Evolutionary conservation across 2,329 filamentous ascomycete genomes (phyloP).

Genomic region (Penicillium sumatraense): DNA sequence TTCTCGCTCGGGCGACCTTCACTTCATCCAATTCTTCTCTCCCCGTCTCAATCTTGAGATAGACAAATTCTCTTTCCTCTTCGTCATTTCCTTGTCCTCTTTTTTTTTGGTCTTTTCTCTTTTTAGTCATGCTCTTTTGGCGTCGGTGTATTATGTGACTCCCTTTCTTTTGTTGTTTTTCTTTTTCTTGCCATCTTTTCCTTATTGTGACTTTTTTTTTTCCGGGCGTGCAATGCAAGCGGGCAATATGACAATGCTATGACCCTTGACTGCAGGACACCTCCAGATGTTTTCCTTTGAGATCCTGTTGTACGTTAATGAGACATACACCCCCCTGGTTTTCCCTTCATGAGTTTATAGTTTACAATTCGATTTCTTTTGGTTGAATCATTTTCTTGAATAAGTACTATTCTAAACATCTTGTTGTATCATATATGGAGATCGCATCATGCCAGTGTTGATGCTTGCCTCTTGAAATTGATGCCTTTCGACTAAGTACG

Average conservation of each 20-base stretch:
- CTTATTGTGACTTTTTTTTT: constrained; percentile 16
- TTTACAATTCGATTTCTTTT: constrained; percentile 15
- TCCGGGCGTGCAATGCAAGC: constrained; percentile 16
- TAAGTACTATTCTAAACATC: too few species aligned
- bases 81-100: constrained; percentile 7
- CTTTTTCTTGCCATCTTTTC: too few species aligned
- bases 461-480: too few species aligned
- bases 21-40: constrained; percentile 11
- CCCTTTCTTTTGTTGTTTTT: constrained; percentile 5
- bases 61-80: constrained; percentile 8
- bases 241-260: constrained; percentile 25
- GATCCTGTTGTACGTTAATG: constrained; percentile 28
- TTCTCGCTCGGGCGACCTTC: constrained; percentile 19
- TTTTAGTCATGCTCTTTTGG: constrained; percentile 7
- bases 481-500: too few species aligned
- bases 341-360: constrained; percentile 22
- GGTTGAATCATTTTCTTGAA: too few species aligned
- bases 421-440: too few species aligned
- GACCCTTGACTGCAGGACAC: constrained; percentile 28
- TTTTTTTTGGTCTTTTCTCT: not conserved
- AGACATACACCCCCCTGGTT: constrained; percentile 16
- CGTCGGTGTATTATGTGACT: constrained; percentile 26
- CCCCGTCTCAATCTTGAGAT: constrained; percentile 12
- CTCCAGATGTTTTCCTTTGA: constrained; percentile 25
- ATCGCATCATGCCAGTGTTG: too few species aligned